Base-by-base conservation (phyloP, 169 alveolate genomes). In the Cryptosporidium andersoni region DNA sequence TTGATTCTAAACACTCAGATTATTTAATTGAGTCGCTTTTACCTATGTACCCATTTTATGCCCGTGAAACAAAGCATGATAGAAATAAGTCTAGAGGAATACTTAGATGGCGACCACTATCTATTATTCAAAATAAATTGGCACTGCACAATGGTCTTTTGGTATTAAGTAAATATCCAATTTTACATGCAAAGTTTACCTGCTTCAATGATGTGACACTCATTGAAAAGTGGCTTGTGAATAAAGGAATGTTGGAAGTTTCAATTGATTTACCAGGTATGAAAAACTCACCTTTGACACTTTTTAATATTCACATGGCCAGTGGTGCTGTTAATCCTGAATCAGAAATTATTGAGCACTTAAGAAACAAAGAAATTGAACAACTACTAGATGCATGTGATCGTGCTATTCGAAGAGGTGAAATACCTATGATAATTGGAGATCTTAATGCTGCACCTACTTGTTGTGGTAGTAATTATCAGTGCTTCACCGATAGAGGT, bases 401-500 rank as follows among this genome's bases (percentile, higher is more conserved):
- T 42, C 81, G 82, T 16, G 96, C 97, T 16, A 90, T 90, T 39
- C 80, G 90, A 51, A 65, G 94, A 39, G 95, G 95, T 51, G 93
- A 92, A 63, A 82, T 94, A 6, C 97, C 97, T 52, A 89, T 94
- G 39, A 93, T 94, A 39, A 94, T 94, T 53, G 97, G 97, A 5
- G 97, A 94, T 68, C 82, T 94, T 42, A 94, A 94, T 68, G 97
- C 97, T 5, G 95, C 96, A 9, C 97, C 97, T 7, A 90, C 94
- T 80, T 81, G 89, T 39, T 94, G 96, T 56, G 95, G 97, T 43
- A 90, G 94, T 65, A 94, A 94, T 80, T 94, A 94, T 91, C 82
- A 89, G 53, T 92, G 91, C 45, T 94, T 94, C 66, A 85, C 90
- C 65, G 93, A 94, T 88, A 85, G 92, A 39, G 97, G 97, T 2